These are phyloP conservation scores for Aspergillus luchuensis DNA, from an alignment of 2,329 filamentous ascomycete species.

Conservation along the genomic window DNA sequence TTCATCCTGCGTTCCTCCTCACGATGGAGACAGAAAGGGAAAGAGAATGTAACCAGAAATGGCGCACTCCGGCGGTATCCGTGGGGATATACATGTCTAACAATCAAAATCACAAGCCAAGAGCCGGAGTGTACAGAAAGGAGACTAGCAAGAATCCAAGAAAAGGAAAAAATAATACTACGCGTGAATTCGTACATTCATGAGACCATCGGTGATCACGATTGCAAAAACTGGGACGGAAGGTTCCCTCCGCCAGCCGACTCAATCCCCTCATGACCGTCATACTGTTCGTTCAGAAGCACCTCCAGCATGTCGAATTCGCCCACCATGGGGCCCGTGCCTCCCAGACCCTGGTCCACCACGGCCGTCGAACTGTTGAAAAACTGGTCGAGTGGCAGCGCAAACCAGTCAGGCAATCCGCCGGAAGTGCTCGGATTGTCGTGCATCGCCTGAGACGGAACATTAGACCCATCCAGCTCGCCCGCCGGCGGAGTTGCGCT, in stretches of 20 bases:
- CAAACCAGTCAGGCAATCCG: conserved; percentile 59
- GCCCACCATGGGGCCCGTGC: conserved; percentile 63
- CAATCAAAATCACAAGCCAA: too few relatives aligned
- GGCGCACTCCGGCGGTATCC: neutral
- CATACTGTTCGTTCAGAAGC: conserved; percentile 47
- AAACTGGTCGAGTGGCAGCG: conserved; percentile 62
- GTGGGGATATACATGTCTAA: neutral
- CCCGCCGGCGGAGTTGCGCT: conserved; percentile 36
- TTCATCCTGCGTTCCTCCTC: neutral
- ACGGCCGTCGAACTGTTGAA: conserved; percentile 51
- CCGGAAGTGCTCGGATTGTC: conserved; percentile 30
- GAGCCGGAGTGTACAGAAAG: too few relatives aligned
- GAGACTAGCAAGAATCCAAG: neutral
- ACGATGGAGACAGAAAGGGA: neutral
- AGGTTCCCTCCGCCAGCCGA: conserved; percentile 16
- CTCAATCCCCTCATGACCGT: conserved; percentile 30
- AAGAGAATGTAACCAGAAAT: neutral
- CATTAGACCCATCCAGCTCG: conserved; percentile 33
- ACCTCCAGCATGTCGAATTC: conserved; percentile 55
- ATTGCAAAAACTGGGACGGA: conserved; percentile 33
- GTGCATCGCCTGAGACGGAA: conserved; percentile 33
- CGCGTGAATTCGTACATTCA: neutral
- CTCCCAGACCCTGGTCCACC: conserved; percentile 57
- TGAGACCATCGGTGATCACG: conserved; percentile 5
- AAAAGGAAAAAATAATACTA: neutral